A percentile compares a stretch with the other conserved stretches of the same genome.
Conservation (phyloP, 2,329 filamentous ascomycete species). For the Alternaria sp. region DNA sequence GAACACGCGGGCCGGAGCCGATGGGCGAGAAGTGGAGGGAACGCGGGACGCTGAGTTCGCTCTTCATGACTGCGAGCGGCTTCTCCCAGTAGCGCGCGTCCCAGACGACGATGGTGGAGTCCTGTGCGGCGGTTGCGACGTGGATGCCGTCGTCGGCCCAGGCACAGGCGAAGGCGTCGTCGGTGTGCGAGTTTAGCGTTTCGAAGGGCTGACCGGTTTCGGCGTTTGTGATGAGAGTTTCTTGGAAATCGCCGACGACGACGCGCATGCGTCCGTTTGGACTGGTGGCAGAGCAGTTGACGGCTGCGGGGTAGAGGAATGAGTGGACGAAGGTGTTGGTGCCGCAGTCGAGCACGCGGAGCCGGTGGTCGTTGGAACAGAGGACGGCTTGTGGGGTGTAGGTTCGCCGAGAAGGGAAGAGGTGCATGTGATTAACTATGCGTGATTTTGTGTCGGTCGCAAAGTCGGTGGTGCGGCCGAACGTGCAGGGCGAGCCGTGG, state of each 20-base stretch:
- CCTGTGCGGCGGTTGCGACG: conserved; percentile 78
- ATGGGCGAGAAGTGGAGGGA: conserved; percentile 74
- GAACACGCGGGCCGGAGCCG: conserved; percentile 69
- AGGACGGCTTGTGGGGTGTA: conserved; percentile 60
- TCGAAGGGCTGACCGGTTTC: conserved; percentile 67
- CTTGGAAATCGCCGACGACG: conserved; percentile 72
- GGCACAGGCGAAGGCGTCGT: conserved; percentile 78
- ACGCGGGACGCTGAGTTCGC: conserved; percentile 72
- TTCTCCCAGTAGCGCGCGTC: conserved; percentile 74
- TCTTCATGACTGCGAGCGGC: conserved; percentile 62
- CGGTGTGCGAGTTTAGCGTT: conserved; percentile 67
- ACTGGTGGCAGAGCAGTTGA: conserved; percentile 77
- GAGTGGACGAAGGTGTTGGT: conserved; percentile 65
- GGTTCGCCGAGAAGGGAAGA: conserved; percentile 56
- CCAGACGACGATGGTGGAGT: conserved; percentile 75
- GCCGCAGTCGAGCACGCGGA: conserved; percentile 62
- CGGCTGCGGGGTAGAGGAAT: conserved; percentile 64
- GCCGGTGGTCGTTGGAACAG: conserved; percentile 63
- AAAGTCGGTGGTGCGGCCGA: conserved; percentile 58
- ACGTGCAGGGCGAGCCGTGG: conserved; percentile 42
- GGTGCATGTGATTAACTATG: conserved; percentile 66
- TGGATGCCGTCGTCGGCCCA: conserved; percentile 81
- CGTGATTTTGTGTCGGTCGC: conserved; percentile 58
- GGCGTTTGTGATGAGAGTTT: conserved; percentile 72
- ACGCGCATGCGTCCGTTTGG: conserved; percentile 74